These are phyloP conservation scores for Lentinula edodes DNA, from an alignment of 768 basidiomycete species.

Conservation along the genomic window DNA sequence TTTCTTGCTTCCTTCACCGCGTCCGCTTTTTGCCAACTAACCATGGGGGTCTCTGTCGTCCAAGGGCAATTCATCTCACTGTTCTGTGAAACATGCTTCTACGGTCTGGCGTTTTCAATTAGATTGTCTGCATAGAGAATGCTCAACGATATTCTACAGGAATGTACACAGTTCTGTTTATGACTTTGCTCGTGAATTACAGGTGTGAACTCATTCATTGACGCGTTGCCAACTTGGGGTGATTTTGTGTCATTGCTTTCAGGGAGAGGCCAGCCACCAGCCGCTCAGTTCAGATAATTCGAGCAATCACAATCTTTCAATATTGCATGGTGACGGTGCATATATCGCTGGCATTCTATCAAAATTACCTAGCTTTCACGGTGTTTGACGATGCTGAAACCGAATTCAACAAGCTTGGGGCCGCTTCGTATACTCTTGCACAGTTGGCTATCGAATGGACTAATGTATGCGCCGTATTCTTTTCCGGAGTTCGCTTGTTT, in stretches of 20 bases:
- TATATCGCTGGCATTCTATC: slow-evolving; percentile 3
- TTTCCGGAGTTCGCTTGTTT: neutral
- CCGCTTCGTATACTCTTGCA: neutral
- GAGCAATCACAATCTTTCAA: neutral
- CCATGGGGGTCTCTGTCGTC: neutral
- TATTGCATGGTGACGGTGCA: slow-evolving; percentile 3
- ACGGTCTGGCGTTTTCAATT: neutral
- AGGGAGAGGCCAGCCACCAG: neutral
- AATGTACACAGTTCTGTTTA: slow-evolving; percentile 1
- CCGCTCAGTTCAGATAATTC: neutral
- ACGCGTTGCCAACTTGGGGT: neutral
- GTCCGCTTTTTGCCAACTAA: neutral
- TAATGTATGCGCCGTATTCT: neutral
- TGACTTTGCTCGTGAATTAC: neutral
- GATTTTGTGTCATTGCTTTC: too few relatives aligned
- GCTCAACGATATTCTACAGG: neutral
- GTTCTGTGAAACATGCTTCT: slow-evolving; percentile 3
- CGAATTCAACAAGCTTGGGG: slow-evolving; percentile 2
- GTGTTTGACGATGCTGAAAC: neutral
- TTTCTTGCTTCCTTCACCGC: neutral
- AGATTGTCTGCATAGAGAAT: neutral
- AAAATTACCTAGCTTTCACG: slow-evolving; percentile 3
- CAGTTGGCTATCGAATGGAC: slow-evolving; percentile 3
- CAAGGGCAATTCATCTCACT: slow-evolving; percentile 3
- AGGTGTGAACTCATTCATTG: neutral